These are phyloP conservation scores for Hymenoscyphus albidus DNA, from an alignment of 2,329 filamentous ascomycete species.

Conservation along the genomic window DNA sequence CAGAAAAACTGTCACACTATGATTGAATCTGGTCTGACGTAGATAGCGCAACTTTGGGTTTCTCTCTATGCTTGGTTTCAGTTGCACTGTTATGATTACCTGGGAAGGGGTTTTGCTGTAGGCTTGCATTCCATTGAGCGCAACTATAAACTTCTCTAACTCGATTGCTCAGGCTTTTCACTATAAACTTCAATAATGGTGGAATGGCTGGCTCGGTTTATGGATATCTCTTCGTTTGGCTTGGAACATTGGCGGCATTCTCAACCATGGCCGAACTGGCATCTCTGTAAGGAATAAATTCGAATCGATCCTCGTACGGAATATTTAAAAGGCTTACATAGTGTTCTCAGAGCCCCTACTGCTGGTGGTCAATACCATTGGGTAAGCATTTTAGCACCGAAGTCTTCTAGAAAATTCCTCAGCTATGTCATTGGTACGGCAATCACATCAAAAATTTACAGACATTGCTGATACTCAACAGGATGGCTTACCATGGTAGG, in stretches of 20 bases:
- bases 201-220: not conserved
- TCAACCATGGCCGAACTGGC: not conserved
- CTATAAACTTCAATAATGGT: not conserved
- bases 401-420: not conserved
- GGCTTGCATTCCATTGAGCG: too few species aligned
- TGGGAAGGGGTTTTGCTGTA: not conserved
- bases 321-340: too few species aligned
- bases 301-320: too few species aligned
- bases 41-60: not conserved
- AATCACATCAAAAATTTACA: constrained; percentile 28
- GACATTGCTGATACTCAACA: too few species aligned
- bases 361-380: constrained; percentile 39
- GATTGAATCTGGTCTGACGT: not conserved
- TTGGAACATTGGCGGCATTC: not conserved
- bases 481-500: too few species aligned
- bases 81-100: not conserved
- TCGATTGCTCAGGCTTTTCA: not conserved
- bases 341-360: constrained; percentile 12
- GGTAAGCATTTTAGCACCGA: not conserved
- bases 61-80: not conserved
- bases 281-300: too few species aligned
- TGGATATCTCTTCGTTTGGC: not conserved
- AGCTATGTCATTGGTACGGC: not conserved
- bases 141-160: too few species aligned
- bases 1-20: too few species aligned